Percentiles rank a stretch among this genome's conserved stretches.
Conservation (phyloP, 768 basidiomycete genomes). For the Termitomyces sp. region DNA sequence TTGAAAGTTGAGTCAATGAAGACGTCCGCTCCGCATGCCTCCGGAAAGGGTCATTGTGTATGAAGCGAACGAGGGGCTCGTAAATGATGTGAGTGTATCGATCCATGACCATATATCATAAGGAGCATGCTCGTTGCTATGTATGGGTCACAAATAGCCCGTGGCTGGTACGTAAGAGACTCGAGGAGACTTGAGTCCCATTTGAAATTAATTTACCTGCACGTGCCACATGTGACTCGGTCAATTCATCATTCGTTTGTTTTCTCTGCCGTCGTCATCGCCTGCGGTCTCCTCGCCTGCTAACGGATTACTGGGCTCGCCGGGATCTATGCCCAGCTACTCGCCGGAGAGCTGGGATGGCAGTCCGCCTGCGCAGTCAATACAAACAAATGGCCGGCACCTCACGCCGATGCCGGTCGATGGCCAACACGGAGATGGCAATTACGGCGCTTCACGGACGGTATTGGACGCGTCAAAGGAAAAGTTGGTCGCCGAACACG, state of each 20-base stretch:
- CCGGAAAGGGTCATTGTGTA: no score
- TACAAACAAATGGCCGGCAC: not conserved
- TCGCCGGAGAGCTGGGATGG: conserved; percentile 18
- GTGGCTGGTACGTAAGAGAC: no score
- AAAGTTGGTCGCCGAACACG: not conserved
- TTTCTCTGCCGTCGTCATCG: not conserved
- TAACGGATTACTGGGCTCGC: not conserved
- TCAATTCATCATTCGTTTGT: not conserved
- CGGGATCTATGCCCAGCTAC: conserved; percentile 11
- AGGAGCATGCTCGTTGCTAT: no score
- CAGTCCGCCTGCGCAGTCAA: conserved; percentile 1
- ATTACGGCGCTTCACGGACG: not conserved
- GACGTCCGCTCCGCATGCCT: no score
- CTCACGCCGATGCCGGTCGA: not conserved
- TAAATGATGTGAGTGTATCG: no score
- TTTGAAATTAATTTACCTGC: not conserved
- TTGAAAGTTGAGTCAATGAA: no score
- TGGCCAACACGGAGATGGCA: not conserved
- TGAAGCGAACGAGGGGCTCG: no score
- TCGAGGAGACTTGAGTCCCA: no score
- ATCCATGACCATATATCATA: no score
- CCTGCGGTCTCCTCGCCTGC: not conserved
- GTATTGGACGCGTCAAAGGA: conserved; percentile 5
- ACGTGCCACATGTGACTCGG: conserved; percentile 1
- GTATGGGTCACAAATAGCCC: no score